These are phyloP conservation scores for Noccaea caerulescens DNA, from an alignment of 345 rosid species.

Conservation along the genomic window DNA sequence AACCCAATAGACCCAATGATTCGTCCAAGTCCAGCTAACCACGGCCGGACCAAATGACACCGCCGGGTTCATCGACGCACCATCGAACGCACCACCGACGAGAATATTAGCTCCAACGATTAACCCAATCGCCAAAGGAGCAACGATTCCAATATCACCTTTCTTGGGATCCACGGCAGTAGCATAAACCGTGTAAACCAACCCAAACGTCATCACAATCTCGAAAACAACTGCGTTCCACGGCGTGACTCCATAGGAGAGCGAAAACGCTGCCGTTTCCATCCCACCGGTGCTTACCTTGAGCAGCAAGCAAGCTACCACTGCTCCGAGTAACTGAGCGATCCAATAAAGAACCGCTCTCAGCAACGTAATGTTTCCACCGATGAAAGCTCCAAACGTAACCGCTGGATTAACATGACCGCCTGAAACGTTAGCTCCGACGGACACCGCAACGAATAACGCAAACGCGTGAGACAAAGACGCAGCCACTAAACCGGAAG, in stretches of 20 bases:
- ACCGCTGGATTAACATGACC: constrained; percentile 95
- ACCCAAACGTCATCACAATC: constrained; percentile 94
- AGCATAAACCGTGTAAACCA: constrained; percentile 89
- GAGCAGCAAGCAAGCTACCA: constrained; percentile 79
- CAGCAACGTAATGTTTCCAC: constrained; percentile 70
- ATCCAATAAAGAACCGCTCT: constrained; percentile 78
- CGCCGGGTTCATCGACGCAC: constrained; percentile 96
- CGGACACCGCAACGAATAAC: constrained; percentile 76
- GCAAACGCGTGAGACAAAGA: constrained; percentile 75
- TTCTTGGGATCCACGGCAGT: constrained; percentile 92
- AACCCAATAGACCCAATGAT: constrained; percentile 94
- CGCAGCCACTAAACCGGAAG: constrained; percentile 72
- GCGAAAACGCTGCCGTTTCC: constrained; percentile 66
- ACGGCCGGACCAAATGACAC: constrained; percentile 95
- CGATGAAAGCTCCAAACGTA: constrained; percentile 80
- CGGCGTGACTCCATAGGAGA: constrained; percentile 69
- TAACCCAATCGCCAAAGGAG: constrained; percentile 88
- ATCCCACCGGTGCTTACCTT: constrained; percentile 72
- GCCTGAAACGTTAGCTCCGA: constrained; percentile 78
- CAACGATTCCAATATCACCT: constrained; percentile 76
- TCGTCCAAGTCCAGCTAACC: constrained; percentile 92
- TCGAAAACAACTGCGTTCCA: constrained; percentile 84
- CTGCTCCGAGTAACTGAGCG: constrained; percentile 79
- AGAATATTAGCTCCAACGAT: constrained; percentile 93
- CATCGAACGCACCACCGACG: constrained; percentile 89